Percentiles rank a stretch among this genome's conserved stretches.
Evolutionary conservation across 2,329 filamentous ascomycete species (phyloP).

Genomic region (Cercospora sojina): DNA sequence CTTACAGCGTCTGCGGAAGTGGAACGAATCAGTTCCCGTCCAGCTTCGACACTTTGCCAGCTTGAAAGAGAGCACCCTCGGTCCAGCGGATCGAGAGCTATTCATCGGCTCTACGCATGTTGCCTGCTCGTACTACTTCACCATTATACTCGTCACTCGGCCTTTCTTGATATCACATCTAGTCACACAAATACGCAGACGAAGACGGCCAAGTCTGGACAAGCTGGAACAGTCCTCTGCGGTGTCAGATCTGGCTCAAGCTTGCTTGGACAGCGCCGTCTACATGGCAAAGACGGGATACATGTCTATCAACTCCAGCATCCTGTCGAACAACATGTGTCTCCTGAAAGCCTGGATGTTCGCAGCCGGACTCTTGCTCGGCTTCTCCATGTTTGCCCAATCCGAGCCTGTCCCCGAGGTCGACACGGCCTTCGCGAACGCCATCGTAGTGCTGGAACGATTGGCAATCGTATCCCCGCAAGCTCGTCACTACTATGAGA

Average conservation of each 20-base stretch:
- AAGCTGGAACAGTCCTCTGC: constrained; percentile 22
- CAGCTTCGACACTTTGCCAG: constrained; percentile 29
- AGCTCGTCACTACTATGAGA: constrained; percentile 58
- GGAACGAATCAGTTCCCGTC: constrained; percentile 24
- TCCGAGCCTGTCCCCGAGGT: constrained; percentile 47
- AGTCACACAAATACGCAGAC: constrained; percentile 38
- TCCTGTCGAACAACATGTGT: constrained; percentile 55
- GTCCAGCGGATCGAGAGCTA: constrained; percentile 24
- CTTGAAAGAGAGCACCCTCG: constrained; percentile 21
- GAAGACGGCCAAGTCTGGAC: constrained; percentile 18
- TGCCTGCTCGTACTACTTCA: constrained; percentile 59
- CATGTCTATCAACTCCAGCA: constrained; percentile 43
- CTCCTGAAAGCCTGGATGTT: constrained; percentile 58
- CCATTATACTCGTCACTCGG: constrained; percentile 57
- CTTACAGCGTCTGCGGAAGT: constrained; percentile 22
- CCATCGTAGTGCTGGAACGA: constrained; percentile 51
- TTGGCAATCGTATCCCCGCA: constrained; percentile 54
- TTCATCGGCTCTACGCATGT: constrained; percentile 48
- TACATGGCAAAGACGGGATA: constrained; percentile 57
- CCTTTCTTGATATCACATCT: constrained; percentile 56
- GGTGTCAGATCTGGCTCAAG: constrained; percentile 47
- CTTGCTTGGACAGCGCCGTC: constrained; percentile 57
- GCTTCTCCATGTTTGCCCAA: constrained; percentile 57
- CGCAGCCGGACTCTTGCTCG: constrained; percentile 57
- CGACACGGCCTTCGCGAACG: constrained; percentile 52